These are phyloP conservation scores for Kwoniella sp. DNA, from an alignment of 768 basidiomycete genomes.

Conservation along the genomic window DNA sequence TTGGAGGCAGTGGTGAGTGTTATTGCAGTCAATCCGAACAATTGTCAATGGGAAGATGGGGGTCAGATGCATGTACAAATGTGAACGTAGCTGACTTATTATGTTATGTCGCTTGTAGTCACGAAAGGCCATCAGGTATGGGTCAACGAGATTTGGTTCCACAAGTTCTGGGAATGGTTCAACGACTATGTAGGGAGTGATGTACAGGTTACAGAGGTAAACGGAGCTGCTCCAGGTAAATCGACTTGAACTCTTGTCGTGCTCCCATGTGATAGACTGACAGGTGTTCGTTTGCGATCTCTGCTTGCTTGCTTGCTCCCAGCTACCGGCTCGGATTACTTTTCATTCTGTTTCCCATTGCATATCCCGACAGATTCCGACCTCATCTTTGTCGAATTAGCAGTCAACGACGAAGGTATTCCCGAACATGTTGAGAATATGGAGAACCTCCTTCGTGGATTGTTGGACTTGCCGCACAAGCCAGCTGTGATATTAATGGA, in stretches of 20 bases:
- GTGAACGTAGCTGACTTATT: too few species aligned
- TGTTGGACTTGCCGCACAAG: conserved; percentile 46
- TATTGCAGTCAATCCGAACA: too few species aligned
- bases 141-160: conserved; percentile 47
- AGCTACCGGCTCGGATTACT: conserved; percentile 53
- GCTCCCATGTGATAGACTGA: too few species aligned
- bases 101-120: conserved; percentile 35
- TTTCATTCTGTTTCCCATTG: conserved; percentile 54
- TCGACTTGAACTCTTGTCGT: too few species aligned
- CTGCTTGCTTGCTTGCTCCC: not conserved
- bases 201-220: conserved; percentile 33
- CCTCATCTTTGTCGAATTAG: conserved; percentile 53
- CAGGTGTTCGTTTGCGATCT: not conserved
- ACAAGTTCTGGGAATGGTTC: conserved; percentile 49
- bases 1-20: conserved; percentile 51
- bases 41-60: too few species aligned
- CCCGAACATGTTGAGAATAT: conserved; percentile 54
- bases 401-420: conserved; percentile 54
- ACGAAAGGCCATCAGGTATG: conserved; percentile 51
- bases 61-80: too few species aligned
- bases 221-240: conserved; percentile 52
- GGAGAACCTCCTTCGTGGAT: conserved; percentile 53
- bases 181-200: conserved; percentile 32
- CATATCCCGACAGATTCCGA: conserved; percentile 51
- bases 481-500: conserved; percentile 55